Evolutionary conservation across 495 filamentous ascomycete species (phyloP), one percentile per base, ranked within the genome.

Genomic region (Neurospora discreta): DNA sequence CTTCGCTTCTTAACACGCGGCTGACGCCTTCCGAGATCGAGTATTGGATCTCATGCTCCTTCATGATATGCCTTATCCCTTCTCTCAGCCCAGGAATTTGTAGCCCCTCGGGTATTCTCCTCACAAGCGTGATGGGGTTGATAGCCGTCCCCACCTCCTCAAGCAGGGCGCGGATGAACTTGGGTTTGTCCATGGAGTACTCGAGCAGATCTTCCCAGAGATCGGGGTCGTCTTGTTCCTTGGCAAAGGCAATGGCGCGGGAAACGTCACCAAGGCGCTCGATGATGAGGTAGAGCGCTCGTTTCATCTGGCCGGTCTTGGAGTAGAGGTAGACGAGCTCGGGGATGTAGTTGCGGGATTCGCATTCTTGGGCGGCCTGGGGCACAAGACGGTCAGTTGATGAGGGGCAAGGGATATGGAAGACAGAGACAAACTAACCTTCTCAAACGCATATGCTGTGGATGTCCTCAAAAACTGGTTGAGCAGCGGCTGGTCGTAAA

Each of bases 131-230:
- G 72, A 97, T 91, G 0, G 95, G 95, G 75, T 97, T 89, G 69
- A 98, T 94, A 5, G 92, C 87, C 5, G 94, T 97, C 15, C 96
- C 95, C 6, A 96, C 94, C 80, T 98, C 93, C 74, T 97, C 93
- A 3, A 99, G 87, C 9, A 99, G 83, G 3, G 92, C 96, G 20
- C 93, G 90, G 71, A 99, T 97, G 82, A 99, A 99, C 16, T 87
- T 87, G 0, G 95, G 95, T 74, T 97, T 97, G 80, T 97, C 93
- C 96, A 99, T 98, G 30, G 89, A 91, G 82, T 98, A 98, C 72
- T 94, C 88, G 26, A 99, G 89, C 11, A 99, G 86, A 76, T 99
- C 95, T 73, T 97, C 90, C 95, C 95, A 99, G 0, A 99, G 86
- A 75, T 95, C 92, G 0, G 89, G 88, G 72, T 98, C 95, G 72